Percentiles rank a stretch among this genome's conserved stretches.
phyloP scores from a whole-genome alignment of 1,284 basidiomycete genomes.

The Anthracocystis setariae region DNA sequence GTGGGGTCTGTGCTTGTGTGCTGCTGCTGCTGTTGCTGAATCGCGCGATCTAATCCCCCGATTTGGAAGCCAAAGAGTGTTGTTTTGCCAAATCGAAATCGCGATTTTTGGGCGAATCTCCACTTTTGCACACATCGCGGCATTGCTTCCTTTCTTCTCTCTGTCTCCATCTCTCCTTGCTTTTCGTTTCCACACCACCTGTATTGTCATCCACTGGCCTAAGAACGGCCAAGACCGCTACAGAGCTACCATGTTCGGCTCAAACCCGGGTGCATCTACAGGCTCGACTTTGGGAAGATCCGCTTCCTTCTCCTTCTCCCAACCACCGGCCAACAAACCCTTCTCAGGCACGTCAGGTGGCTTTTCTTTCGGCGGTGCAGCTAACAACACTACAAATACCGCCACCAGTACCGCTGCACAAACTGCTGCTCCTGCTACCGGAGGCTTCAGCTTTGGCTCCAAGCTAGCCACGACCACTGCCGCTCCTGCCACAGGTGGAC shows the following conservation, averaged over 20 bases:
- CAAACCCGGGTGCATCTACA: slow-evolving; percentile 24
- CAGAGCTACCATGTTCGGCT: slow-evolving; percentile 31
- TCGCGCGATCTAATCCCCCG: neutral
- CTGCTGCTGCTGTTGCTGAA: neutral
- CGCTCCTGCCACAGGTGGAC: slow-evolving; percentile 28
- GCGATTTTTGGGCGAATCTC: no score
- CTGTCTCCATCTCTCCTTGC: neutral
- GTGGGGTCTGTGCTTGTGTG: neutral
- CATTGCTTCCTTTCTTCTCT: neutral
- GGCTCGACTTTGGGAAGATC: slow-evolving; percentile 42
- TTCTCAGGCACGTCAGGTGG: slow-evolving; percentile 47
- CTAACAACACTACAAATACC: slow-evolving; percentile 11
- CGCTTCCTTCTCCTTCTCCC: slow-evolving; percentile 51
- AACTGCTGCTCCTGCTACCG: slow-evolving; percentile 24
- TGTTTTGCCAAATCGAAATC: no score
- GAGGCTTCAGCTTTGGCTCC: slow-evolving; percentile 50
- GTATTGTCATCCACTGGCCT: neutral
- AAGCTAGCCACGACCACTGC: slow-evolving; percentile 23
- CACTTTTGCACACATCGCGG: no score
- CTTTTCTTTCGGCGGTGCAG: slow-evolving; percentile 38
- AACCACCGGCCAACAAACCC: slow-evolving; percentile 46
- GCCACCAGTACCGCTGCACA: slow-evolving; percentile 16
- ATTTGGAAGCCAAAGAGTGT: neutral
- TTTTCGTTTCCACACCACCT: neutral
- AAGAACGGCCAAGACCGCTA: neutral